Conservation (phyloP, 2,329 filamentous ascomycete genomes). For the Tolypocladium nubicola region DNA sequence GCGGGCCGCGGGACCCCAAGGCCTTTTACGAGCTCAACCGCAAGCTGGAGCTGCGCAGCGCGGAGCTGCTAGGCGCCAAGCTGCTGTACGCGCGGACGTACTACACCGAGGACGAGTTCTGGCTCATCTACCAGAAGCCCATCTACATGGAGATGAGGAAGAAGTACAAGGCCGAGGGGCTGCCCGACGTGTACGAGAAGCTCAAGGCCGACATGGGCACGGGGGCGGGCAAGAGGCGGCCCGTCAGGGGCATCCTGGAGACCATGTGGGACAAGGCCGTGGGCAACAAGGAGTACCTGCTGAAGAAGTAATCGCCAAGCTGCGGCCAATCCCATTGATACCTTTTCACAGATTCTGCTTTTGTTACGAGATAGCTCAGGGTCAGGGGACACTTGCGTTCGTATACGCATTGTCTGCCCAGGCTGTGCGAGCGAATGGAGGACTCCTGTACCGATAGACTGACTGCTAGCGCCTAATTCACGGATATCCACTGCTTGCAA, state of each 20-base stretch:
- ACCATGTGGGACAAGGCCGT: conserved; percentile 18
- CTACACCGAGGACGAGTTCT: conserved; percentile 42
- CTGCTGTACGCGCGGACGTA: conserved; percentile 46
- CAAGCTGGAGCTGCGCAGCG: conserved; percentile 35
- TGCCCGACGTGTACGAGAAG: conserved; percentile 43
- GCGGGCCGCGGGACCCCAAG: conserved; percentile 20
- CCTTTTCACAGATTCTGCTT: background rate
- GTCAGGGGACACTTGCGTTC: too few relatives aligned
- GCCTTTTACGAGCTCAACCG: conserved; percentile 36
- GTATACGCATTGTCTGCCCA: too few relatives aligned
- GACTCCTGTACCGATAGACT: too few relatives aligned
- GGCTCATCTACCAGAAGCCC: conserved; percentile 36
- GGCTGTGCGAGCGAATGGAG: too few relatives aligned
- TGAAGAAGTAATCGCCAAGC: conserved; percentile 10
- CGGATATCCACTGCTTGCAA: too few relatives aligned
- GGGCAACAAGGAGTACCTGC: conserved; percentile 17
- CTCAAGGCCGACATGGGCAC: conserved; percentile 27
- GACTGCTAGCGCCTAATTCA: too few relatives aligned
- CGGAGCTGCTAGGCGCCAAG: conserved; percentile 41
- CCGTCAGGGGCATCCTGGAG: conserved; percentile 15
- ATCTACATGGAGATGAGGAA: conserved; percentile 36
- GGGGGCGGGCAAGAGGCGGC: conserved; percentile 12
- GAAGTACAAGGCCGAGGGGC: conserved; percentile 35
- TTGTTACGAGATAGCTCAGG: too few relatives aligned
- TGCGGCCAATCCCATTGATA: background rate